Base-by-base conservation (phyloP, 768 basidiomycete species). In the Russula vinacea region DNA sequence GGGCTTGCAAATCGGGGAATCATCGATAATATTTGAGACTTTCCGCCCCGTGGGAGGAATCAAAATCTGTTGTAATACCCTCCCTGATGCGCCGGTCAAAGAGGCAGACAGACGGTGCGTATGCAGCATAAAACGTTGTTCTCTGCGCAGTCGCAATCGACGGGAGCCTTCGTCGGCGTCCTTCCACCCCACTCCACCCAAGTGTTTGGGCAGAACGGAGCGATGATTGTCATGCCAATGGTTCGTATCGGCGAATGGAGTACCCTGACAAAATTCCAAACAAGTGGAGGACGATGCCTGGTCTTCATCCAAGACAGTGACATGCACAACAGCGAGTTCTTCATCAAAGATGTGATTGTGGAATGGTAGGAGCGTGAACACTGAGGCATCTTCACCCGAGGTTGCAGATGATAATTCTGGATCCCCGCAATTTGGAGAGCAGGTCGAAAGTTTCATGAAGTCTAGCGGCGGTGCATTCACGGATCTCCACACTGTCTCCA, bases 51-150 rank as follows among this genome's bases (percentile, higher is more conserved):
- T 79, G 1, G 78, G 67, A 0, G 78, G 75, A 62, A 89, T 88
- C n/a, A 79, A 75, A 37, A 84, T 79, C 57, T 79, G 80, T 68
- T 82, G 76, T 32, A 89, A 73, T 8, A 73, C 72, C 1, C 75
- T 77, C 1, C 88, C 88, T 0, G 77, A 78, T 6, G 86, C 86
- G 0, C 88, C 88, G 0, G 84, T 86, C 62, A 89, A 71, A 0
- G 85, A 86, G 44, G 80, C 81, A 11, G 88, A 87, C 50, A 84
- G 83, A 57, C 78, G 74, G 57, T 85, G 84, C 60, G 89, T 69
- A 14, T 70, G 74, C 37, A 78, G 74, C 83, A 87, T 87, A 70
- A 82, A 83, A 0, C 79, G 74, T 68, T 90, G 88, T n/a, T 83
- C 77, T 17, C 70, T 68, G 17, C 75, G 73, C 51, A 83, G 74